phyloP scores from a whole-genome alignment of 441 rosid genomes.

The Breynia disticha region DNA sequence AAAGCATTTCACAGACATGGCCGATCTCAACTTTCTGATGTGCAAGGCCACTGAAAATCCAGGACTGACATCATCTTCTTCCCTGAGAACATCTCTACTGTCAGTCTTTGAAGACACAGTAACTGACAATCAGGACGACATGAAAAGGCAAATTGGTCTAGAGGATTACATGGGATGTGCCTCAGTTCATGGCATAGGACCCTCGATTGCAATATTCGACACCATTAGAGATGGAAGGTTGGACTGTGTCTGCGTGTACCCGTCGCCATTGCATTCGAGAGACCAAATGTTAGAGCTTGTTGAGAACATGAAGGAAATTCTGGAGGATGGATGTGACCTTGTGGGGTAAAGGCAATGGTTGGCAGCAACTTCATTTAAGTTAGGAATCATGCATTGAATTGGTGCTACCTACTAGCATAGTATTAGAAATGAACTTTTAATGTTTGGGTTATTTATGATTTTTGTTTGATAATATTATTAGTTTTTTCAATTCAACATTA shows the following conservation, averaged over 20 bases:
- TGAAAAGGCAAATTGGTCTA: conserved; percentile 27
- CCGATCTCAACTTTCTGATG: conserved; percentile 67
- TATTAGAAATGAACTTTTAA: too few species aligned
- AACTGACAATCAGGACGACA: conserved; percentile 18
- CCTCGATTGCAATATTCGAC: conserved; percentile 56
- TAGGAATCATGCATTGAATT: too few species aligned
- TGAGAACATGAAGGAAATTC: conserved; percentile 41
- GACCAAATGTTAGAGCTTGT: conserved; percentile 51
- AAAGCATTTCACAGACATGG: conserved; percentile 59
- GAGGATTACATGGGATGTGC: conserved; percentile 58
- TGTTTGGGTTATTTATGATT: too few species aligned
- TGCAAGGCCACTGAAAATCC: conserved; percentile 78
- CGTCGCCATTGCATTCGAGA: conserved; percentile 70
- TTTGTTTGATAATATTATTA: too few species aligned
- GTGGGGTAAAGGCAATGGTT: not conserved
- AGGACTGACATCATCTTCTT: conserved; percentile 44
- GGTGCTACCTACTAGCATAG: too few species aligned
- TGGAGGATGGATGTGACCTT: conserved; percentile 18
- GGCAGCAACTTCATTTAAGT: too few species aligned
- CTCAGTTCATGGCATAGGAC: conserved; percentile 71
- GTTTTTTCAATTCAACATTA: too few species aligned
- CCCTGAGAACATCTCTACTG: conserved; percentile 53
- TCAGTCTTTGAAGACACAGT: conserved; percentile 68
- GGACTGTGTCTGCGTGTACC: conserved; percentile 63
- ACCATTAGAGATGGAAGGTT: conserved; percentile 48